These are phyloP conservation scores for Nitzschia putrida DNA, from an alignment of 108 stramenopile genomes.

Conservation along the genomic window DNA sequence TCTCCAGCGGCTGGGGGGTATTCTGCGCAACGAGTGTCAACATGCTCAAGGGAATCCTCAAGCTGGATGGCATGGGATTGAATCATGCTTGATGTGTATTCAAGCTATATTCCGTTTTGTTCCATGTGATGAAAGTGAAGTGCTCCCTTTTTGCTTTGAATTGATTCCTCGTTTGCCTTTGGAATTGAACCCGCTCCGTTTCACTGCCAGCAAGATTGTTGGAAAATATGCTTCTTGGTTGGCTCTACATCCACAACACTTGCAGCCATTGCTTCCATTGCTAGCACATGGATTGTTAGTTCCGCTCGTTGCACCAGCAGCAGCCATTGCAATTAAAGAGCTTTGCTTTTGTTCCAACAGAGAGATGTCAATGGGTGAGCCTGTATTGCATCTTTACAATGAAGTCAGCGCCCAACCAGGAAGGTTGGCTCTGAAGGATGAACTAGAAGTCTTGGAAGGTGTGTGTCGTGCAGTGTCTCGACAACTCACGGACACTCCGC, in stretches of 20 bases:
- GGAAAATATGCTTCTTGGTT: slow-evolving; percentile 89
- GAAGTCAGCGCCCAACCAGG: slow-evolving; percentile 56
- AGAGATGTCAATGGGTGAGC: slow-evolving; percentile 66
- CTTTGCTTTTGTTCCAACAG: slow-evolving; percentile 75
- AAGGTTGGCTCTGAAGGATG: slow-evolving; percentile 76
- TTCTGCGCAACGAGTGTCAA: slow-evolving; percentile 55
- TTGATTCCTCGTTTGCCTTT: slow-evolving; percentile 74
- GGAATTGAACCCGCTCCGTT: slow-evolving; percentile 63
- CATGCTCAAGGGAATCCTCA: slow-evolving; percentile 23
- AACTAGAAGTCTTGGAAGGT: slow-evolving; percentile 88
- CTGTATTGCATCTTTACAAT: slow-evolving; percentile 82
- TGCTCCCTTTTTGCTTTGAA: slow-evolving; percentile 75
- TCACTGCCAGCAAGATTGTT: slow-evolving; percentile 75
- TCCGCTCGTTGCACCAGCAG: slow-evolving; percentile 69
- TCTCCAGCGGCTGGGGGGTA: slow-evolving; percentile 54
- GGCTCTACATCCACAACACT: slow-evolving; percentile 62
- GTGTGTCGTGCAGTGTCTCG: slow-evolving; percentile 81
- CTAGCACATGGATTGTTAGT: slow-evolving; percentile 80
- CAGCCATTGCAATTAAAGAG: slow-evolving; percentile 85
- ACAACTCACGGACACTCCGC: slow-evolving; percentile 32
- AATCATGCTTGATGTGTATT: slow-evolving; percentile 82
- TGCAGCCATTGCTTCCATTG: slow-evolving; percentile 80
- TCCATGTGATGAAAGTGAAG: slow-evolving; percentile 65
- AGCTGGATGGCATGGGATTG: slow-evolving; percentile 75
- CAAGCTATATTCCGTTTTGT: slow-evolving; percentile 72